Conservation (phyloP, 768 basidiomycete genomes). For the Russula compacta region DNA sequence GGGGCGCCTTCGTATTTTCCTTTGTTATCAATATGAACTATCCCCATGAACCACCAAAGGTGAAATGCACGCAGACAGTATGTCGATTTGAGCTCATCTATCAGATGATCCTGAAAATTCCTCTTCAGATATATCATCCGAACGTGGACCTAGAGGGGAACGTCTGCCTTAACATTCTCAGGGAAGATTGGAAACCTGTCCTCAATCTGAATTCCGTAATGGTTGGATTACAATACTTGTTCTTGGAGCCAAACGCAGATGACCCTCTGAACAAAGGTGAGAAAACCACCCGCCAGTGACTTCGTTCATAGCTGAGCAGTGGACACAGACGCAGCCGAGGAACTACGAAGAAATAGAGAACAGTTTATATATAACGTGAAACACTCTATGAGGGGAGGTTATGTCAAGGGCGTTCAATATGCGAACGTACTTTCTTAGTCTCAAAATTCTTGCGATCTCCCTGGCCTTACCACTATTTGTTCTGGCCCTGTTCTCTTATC, state of each 20-base stretch:
- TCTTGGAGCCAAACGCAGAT: conserved; percentile 97
- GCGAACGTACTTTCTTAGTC: conserved; percentile 56
- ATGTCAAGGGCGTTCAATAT: conserved; percentile 71
- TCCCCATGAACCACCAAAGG: conserved; percentile 98
- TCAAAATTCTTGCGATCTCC: not conserved
- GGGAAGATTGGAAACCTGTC: conserved; percentile 99
- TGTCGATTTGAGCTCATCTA: conserved; percentile 22
- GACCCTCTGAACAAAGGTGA: conserved; percentile 97
- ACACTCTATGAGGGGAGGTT: conserved; percentile 73
- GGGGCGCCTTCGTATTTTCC: conserved; percentile 87
- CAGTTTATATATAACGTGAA: conserved; percentile 81
- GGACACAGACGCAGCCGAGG: conserved; percentile 85
- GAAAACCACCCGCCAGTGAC: conserved; percentile 21
- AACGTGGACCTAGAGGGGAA: conserved; percentile 98
- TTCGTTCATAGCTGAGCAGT: not conserved
- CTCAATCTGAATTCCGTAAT: conserved; percentile 96
- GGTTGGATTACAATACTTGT: conserved; percentile 97
- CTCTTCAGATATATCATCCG: conserved; percentile 90
- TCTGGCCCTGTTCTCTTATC: not conserved
- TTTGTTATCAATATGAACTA: conserved; percentile 97
- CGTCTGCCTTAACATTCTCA: conserved; percentile 94
- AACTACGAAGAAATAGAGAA: conserved; percentile 82
- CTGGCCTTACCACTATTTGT: not conserved
- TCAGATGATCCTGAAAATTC: not conserved
- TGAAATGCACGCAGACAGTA: conserved; percentile 93